Base-by-base conservation (phyloP, 2,329 filamentous ascomycete genomes). In the Alternaria sp. region DNA sequence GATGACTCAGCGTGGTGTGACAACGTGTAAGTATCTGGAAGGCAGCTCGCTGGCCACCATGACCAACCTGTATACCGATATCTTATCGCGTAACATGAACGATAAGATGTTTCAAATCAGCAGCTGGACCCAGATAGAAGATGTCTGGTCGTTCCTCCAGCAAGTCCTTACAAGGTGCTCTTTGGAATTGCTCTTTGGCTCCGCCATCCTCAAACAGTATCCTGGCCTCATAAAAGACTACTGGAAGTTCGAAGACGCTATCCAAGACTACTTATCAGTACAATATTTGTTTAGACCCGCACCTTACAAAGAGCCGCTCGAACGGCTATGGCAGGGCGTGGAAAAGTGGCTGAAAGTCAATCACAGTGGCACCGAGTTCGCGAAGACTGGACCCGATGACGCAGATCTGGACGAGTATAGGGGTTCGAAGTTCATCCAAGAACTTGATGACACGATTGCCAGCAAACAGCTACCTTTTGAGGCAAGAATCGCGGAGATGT, bases 41-140 rank as follows among this genome's bases (percentile, higher is more conserved):
- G 73, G 71, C 9, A 6, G 60, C 15, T 36, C 53, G 6, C 52
- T 77, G 3, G 43, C 47, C 1, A 23, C 61, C 7, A 44, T 66
- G 1, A 46, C 60, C 28, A 63, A 77, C n/a, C 46, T 51, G 8
- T 77, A 75, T 45, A 62, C 70, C 25, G 59, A 67, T 3, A 66
- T 59, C 10, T 51, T 77, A 9, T 71, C 71, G 7, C 56, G 61
- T 8, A 74, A 67, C n/a, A 61, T 77, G 49, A 59, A 73, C 26
- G 69, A 73, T 17, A 76, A 76, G 54, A 75, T 74, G 73, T 75
- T 77, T 17, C 72, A 77, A 50, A 45, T 65, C 6, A 62, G 66
- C 13, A 67, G 51, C 17, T 78, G 75, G 75, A 76, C 72, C 9
- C 68, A 71, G 12, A 75, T 78, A 19, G 73, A 77, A 57, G 73